Conservation (phyloP, 2,329 filamentous ascomycete genomes). For the Neopestalotiopsis clavispora region DNA sequence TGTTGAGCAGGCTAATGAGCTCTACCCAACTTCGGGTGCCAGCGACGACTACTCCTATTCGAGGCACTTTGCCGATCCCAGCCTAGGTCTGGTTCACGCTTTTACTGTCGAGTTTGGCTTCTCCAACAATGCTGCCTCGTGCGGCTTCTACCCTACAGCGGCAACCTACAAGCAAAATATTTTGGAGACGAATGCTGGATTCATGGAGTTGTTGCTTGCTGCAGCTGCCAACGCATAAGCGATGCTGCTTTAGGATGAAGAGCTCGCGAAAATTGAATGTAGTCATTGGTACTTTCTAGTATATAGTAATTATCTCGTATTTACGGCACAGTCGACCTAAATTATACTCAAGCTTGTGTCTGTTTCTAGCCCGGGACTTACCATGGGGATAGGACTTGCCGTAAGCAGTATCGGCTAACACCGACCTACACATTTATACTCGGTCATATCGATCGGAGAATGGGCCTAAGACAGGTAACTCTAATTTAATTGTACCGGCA, state of each 20-base stretch:
- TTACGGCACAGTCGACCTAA: background rate
- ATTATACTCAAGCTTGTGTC: background rate
- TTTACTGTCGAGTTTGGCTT: conserved; percentile 55
- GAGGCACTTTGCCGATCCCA: conserved; percentile 44
- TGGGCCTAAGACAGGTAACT: too few species aligned
- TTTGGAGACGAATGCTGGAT: conserved; percentile 48
- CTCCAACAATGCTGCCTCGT: conserved; percentile 35
- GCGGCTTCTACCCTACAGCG: conserved; percentile 51
- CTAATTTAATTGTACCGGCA: too few species aligned
- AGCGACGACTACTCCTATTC: conserved; percentile 53
- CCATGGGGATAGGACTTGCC: too few species aligned
- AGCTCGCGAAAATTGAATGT: background rate
- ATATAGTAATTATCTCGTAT: background rate
- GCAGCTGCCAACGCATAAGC: conserved; percentile 24
- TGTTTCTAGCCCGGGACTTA: too few species aligned
- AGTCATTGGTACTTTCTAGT: background rate
- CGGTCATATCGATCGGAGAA: background rate
- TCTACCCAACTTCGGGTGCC: conserved; percentile 52
- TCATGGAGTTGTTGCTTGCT: conserved; percentile 51
- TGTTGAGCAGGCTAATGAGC: conserved; percentile 41
- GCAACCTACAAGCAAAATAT: conserved; percentile 48
- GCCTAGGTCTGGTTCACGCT: conserved; percentile 44
- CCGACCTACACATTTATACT: too few species aligned
- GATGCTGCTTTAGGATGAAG: background rate
- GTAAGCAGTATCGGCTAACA: too few species aligned